Base-by-base conservation (phyloP, 176 grass and related monocot species). In the Tillandsia leiboldiana region DNA sequence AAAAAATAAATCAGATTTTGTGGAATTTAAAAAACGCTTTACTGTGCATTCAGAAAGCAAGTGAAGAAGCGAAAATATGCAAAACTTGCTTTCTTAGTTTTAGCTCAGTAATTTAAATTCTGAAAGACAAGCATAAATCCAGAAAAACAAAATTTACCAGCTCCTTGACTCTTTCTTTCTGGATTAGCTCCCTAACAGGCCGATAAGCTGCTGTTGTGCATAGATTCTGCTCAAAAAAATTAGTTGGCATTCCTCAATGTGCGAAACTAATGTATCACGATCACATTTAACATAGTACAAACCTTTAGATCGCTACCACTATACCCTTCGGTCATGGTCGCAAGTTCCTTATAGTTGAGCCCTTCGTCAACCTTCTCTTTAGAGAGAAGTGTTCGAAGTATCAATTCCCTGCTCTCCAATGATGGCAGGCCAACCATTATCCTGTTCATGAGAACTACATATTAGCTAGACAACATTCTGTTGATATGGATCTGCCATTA, bases 271-370 rank as follows among this genome's bases (percentile, higher is more conserved):
- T 18, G 22, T 23, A 18, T 20, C 56, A 18, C 22, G 10, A 59
- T 59, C 83, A 65, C 17, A 77, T 54, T 26, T 68, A 7, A 64
- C 24, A 65, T 74, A 61, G 73, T 73, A 80, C 78, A 74, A 57
- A 96, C 91, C 91, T 96, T 96, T 11, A 96, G 81, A 81, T 96
- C 91, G 79, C 91, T 91, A 11, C 91, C 91, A 29, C 88, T 96
- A 24, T 91, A 96, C 49, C 91, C 91, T 81, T 96, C 91, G 66
- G 91, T 96, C 67, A 96, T 96, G 51, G 68, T 82, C 29, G 82
- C 91, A 73, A 96, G 72, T 69, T 96, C 91, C 80, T 91, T 91
- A 11, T 76, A 96, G 29, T 96, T 75, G 42, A 96, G 83, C 18
- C 75, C 69, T 53, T 79, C 83, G 27, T 72, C 82, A 70, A 91